phyloP scores from a whole-genome alignment of 2,329 filamentous ascomycete species.

The Cordyceps fumosorosea region DNA sequence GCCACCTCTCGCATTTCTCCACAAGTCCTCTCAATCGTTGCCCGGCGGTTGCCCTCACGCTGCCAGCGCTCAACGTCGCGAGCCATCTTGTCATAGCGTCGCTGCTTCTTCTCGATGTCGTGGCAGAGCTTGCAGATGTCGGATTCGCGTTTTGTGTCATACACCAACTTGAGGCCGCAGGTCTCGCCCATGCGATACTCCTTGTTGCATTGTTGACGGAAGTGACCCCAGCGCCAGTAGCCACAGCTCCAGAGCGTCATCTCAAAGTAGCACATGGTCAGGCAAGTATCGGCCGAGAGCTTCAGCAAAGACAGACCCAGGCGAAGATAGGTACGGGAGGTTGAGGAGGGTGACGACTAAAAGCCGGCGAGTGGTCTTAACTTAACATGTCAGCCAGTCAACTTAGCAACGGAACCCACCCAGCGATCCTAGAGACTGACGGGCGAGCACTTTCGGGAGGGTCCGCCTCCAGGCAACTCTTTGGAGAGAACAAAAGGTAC shows the following conservation, averaged over 20 bases:
- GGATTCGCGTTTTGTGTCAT: conserved; percentile 57
- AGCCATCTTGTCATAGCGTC: conserved; percentile 66
- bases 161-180: conserved; percentile 87
- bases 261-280: conserved; percentile 90
- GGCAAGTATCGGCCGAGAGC: conserved; percentile 13
- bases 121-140: conserved; percentile 79
- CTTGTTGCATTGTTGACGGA: conserved; percentile 86
- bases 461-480: not conserved
- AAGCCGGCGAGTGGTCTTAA: conserved; percentile 5
- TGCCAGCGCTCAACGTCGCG: conserved; percentile 73
- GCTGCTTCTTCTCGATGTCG: conserved; percentile 79
- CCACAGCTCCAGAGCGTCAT: conserved; percentile 79
- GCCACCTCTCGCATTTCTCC: conserved; percentile 61
- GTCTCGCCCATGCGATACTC: conserved; percentile 96
- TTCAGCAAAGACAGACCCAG: conserved; percentile 13
- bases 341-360: conserved; percentile 5
- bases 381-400: conserved; percentile 13
- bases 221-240: conserved; percentile 92
- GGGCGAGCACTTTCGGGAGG: not conserved
- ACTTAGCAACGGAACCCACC: conserved; percentile 12
- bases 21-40: conserved; percentile 66
- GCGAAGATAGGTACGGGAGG: conserved; percentile 3
- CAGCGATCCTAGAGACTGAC: conserved; percentile 9
- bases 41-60: conserved; percentile 64
- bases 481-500: not conserved